Evolutionary conservation across 352 stramenopile genomes (phyloP), one percentile per base, ranked within the genome.

Genomic region (Phytophthora hibernalis): DNA sequence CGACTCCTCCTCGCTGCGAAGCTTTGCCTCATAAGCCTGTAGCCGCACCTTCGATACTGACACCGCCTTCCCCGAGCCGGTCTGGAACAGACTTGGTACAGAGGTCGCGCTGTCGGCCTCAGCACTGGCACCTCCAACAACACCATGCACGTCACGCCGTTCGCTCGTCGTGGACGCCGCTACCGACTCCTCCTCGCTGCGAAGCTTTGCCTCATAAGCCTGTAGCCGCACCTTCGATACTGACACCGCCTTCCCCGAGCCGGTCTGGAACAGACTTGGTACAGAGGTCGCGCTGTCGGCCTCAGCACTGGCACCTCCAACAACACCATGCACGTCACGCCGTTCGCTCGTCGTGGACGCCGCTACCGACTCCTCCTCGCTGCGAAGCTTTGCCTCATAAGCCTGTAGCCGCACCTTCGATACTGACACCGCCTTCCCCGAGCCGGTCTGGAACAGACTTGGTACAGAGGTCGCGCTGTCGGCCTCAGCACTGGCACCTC

Each of bases 361-460:
- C 3, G 18, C 24, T 18, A 31, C 44, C 31, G 5, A 16, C 5
- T 54, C 62, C 44, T 61, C 50, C 45, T 74, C 43, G 22, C 60
- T 56, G 47, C 42, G 22, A 13, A 70, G 30, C 52, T 61, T 66
- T 2, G 24, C 33, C 38, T 66, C 61, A 54, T 79, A 77, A 15
- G 68, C 57, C 13, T 51, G 61, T 40, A 84, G 22, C 13, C 63
- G 65, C 28, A 61, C 59, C 54, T 64, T 70, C 18, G 72, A 83
- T 6, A 83, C 52, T 21, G 40, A 43, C 35, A 83, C 51, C n/a
- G 51, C 48, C 24, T 63, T 54, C 0, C 75, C 75, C 12, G 61
- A 70, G 6, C 63, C 65, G 1, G 75, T 80, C 51, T 73, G 54
- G 52, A 80, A 83, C 6, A 74, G 50, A 49, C 65, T 61, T 9